A percentile compares a stretch with the other conserved stretches of the same genome.
Evolutionary conservation across 805 yeast genomes (phyloP).

Genomic region (Kluyveromyces siamensis): DNA sequence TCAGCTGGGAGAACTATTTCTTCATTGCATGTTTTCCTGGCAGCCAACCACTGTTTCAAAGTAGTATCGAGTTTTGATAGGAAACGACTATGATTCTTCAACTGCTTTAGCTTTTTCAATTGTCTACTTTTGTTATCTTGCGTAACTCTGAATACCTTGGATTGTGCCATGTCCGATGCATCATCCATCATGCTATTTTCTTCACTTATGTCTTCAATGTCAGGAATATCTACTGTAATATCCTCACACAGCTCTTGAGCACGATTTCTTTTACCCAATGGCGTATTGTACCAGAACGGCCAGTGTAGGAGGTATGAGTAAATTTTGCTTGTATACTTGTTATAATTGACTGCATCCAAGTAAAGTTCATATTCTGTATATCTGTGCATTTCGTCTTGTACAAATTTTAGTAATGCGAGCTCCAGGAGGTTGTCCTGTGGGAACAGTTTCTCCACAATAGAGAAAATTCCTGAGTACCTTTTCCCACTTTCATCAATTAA

Average conservation of each 20-base stretch:
- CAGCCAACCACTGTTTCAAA: slow-evolving; percentile 15
- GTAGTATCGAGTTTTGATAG: slow-evolving; percentile 10
- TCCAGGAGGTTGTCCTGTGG: slow-evolving; percentile 32
- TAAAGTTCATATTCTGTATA: slow-evolving; percentile 51
- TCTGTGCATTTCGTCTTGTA: slow-evolving; percentile 34
- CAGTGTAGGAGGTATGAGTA: slow-evolving; percentile 50
- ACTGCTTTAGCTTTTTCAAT: slow-evolving; percentile 14
- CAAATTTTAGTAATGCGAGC: slow-evolving; percentile 35
- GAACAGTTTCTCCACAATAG: slow-evolving; percentile 30
- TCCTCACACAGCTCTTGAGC: slow-evolving; percentile 14
- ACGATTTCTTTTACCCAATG: slow-evolving; percentile 23
- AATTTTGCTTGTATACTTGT: slow-evolving; percentile 44
- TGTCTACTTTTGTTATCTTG: slow-evolving; percentile 15
- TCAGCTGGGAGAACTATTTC: slow-evolving; percentile 13
- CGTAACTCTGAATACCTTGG: slow-evolving; percentile 21
- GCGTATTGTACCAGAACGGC: slow-evolving; percentile 69
- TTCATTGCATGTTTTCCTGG: slow-evolving; percentile 6
- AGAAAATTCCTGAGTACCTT: slow-evolving; percentile 34
- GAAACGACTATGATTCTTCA: slow-evolving; percentile 16
- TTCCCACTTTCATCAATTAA: slow-evolving; percentile 19
- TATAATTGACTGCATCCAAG: slow-evolving; percentile 50
- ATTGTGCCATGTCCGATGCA: slow-evolving; percentile 19
- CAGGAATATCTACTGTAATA: slow-evolving; percentile 13
- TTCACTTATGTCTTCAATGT: slow-evolving; percentile 11
- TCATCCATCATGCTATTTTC: slow-evolving; percentile 1